Percentiles rank a stretch among this genome's conserved stretches.
Evolutionary conservation across 2,329 filamentous ascomycete species (phyloP).

Genomic region (Clonostachys rhizophaga): DNA sequence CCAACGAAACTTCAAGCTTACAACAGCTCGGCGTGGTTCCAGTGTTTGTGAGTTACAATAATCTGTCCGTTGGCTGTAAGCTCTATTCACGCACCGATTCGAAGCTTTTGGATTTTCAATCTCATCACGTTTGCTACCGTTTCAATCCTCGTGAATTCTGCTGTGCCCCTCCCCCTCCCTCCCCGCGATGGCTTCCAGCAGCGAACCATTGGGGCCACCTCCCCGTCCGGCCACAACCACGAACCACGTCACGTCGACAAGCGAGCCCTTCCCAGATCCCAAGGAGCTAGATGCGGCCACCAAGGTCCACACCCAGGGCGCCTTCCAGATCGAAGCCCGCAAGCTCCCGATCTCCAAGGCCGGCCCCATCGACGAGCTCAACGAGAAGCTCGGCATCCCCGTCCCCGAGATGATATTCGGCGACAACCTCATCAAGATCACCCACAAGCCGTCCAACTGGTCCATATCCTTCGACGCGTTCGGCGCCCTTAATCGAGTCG

Average conservation of each 20-base stretch:
- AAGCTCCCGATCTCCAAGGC: constrained; percentile 95
- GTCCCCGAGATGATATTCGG: constrained; percentile 99
- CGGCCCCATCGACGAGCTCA: constrained; percentile 83
- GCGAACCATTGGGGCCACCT: too few relatives aligned
- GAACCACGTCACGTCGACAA: constrained; percentile 31
- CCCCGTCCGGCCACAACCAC: constrained; percentile 10
- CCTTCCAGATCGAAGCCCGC: constrained; percentile 73
- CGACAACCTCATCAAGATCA: constrained; percentile 78
- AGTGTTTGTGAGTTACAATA: too few relatives aligned
- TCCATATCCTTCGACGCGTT: constrained; percentile 75
- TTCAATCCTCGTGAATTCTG: too few relatives aligned
- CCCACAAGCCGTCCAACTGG: constrained; percentile 74
- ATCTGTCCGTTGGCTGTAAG: too few relatives aligned
- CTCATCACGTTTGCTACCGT: too few relatives aligned
- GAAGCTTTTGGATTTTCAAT: too few relatives aligned
- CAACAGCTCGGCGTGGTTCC: too few relatives aligned
- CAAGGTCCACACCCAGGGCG: constrained; percentile 50
- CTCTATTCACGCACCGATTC: too few relatives aligned
- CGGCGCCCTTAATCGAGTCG: constrained; percentile 83
- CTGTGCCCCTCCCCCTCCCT: too few relatives aligned
- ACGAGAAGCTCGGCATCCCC: constrained; percentile 72
- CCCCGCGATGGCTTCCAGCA: too few relatives aligned
- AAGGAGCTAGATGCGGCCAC: constrained; percentile 48
- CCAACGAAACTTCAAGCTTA: too few relatives aligned
- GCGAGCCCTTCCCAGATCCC: constrained; percentile 52